Evolutionary conservation across 2,329 filamentous ascomycete species (phyloP), one percentile per base, ranked within the genome.

Genomic region (Sarocladiaceae sp.): DNA sequence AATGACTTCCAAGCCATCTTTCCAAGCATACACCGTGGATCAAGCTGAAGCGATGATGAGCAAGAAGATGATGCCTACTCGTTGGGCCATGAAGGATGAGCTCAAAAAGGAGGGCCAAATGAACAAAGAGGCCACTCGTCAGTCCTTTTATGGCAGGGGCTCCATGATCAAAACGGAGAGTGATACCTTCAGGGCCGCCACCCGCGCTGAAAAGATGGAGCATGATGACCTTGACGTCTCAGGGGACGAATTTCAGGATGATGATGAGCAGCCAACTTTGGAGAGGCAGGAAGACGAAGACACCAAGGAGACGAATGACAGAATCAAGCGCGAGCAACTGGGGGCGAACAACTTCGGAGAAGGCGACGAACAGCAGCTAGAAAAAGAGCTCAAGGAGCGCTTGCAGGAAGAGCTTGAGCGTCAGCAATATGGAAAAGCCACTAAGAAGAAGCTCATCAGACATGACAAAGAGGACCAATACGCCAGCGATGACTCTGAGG

Each of bases 401-500:
- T 72, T 81, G 59, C 81, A 84, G 62, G 86, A 88, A 58, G 85
- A 86, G 58, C 79, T 88, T 53, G 77, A 83, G 55, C 75, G 83
- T 56, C 88, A 84, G 66, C 81, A 83, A 56, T 78, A 87, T 53
- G 88, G 90, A 55, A 95, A 93, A 67, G 77, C 81, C 42, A 79
- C 91, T 4, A 84, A 88, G 54, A 96, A 95, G 69, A 84, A 87
- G 11, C 77, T 97, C 11, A 84, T 87, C 60, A 93, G 88, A 70
- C 82, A 89, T 50, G 94, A 97, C 69, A 88, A 90, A 67, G 89
- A 95, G 59, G 86, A 84, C 58, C 88, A 94, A 56, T 96, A 96
- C 63, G 88, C 89, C 61, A 87, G 84, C 58, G 88, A 90, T 42
- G 66, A 76, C 17, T 76, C 73, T 6, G 70, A 76, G 46, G 66